phyloP scores from a whole-genome alignment of 768 basidiomycete species.

The Tulasnella sp. region DNA sequence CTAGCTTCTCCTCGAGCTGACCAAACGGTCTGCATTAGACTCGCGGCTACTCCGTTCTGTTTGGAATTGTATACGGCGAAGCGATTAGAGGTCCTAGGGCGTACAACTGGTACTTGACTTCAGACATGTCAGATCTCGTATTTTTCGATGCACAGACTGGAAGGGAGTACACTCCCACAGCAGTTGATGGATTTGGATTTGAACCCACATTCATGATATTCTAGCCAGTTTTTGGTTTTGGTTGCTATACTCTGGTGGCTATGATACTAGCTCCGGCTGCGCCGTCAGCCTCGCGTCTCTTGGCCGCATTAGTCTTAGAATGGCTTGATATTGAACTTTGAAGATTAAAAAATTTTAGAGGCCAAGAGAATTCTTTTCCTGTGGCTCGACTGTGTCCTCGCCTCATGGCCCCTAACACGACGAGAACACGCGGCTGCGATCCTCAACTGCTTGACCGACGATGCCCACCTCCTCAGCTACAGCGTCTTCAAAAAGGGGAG shows the following conservation, averaged over 20 bases:
- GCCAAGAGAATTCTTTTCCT: not conserved
- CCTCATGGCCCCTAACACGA: not conserved
- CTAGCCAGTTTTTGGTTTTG: too few species aligned
- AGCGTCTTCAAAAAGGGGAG: not conserved
- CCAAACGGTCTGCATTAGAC: too few species aligned
- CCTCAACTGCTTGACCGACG: not conserved
- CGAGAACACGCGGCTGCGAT: not conserved
- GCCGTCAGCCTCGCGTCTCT: too few species aligned
- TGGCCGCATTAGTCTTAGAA: too few species aligned
- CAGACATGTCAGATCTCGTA: not conserved
- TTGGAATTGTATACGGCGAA: not conserved
- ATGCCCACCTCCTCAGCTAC: not conserved
- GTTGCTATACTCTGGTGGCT: too few species aligned
- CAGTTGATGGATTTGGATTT: not conserved
- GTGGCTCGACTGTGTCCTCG: not conserved
- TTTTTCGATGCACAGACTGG: conserved; percentile 2
- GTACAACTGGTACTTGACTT: not conserved
- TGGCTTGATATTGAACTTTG: too few species aligned
- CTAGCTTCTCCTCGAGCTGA: too few species aligned
- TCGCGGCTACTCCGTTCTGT: not conserved
- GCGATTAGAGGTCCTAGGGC: not conserved
- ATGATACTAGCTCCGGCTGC: too few species aligned
- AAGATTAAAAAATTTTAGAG: not conserved
- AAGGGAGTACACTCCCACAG: not conserved
- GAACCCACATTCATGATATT: not conserved